Evolutionary conservation across 768 basidiomycete genomes (phyloP).

Genomic region (Tremella yokohamensis): DNA sequence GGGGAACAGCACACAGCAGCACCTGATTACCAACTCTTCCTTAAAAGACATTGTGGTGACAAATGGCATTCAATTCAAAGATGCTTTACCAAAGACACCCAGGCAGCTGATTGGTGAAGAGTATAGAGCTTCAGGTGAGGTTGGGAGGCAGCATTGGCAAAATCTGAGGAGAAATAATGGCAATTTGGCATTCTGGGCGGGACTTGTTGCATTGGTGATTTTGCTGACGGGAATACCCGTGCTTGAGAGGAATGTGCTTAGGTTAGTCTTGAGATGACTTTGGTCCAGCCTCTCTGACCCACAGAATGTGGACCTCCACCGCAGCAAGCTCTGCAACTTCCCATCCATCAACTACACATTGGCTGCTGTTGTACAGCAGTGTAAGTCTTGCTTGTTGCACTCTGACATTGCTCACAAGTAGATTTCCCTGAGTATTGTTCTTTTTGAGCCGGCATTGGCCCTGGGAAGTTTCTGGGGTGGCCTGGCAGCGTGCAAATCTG

Average conservation of each 20-base stretch:
- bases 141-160: slow-evolving; percentile 24
- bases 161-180: slow-evolving; percentile 27
- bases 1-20: neutral
- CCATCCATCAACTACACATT: no score
- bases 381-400: no score
- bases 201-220: slow-evolving; percentile 8
- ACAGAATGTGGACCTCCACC: slow-evolving; percentile 28
- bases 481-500: no score
- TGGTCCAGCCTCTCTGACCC: slow-evolving; percentile 1
- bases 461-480: no score
- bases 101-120: slow-evolving; percentile 35
- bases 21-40: neutral
- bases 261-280: slow-evolving; percentile 18
- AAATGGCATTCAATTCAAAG: no score
- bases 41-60: slow-evolving; percentile 18
- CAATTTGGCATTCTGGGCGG: slow-evolving; percentile 18
- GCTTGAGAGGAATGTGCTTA: slow-evolving; percentile 18
- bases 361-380: no score
- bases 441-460: no score
- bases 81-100: slow-evolving; percentile 25
- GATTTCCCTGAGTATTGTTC: no score
- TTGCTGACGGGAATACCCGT: slow-evolving; percentile 17
- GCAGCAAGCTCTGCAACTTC: no score
- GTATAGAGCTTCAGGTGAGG: slow-evolving; percentile 14
- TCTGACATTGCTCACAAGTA: no score